Evolutionary conservation across 495 filamentous ascomycete genomes (phyloP).

Genomic region (Tuber calosporum): DNA sequence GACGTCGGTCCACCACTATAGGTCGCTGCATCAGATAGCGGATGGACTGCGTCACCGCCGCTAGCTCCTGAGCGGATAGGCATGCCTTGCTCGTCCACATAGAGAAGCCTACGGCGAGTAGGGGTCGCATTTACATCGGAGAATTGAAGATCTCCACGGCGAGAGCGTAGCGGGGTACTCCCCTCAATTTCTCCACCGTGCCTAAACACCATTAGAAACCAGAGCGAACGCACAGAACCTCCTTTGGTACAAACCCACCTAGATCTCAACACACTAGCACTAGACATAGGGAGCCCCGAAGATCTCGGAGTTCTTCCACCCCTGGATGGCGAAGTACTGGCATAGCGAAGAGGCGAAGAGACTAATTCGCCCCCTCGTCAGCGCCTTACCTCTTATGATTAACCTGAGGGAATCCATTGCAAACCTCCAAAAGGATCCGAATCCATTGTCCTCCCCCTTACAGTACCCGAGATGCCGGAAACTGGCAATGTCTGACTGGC

Average conservation of each 20-base stretch:
- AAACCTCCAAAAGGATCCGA: conserved; percentile 30
- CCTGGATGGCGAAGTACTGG: conserved; percentile 38
- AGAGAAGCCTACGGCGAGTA: conserved; percentile 38
- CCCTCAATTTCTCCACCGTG: conserved; percentile 12
- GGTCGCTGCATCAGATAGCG: conserved; percentile 37
- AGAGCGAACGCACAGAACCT: not conserved
- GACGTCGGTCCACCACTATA: conserved; percentile 54
- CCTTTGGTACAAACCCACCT: not conserved
- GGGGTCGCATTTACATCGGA: conserved; percentile 37
- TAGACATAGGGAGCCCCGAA: conserved; percentile 32
- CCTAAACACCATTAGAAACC: not conserved
- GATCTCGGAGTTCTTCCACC: conserved; percentile 25
- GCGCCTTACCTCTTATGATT: not conserved
- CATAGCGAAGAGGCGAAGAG: conserved; percentile 41
- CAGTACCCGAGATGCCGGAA: conserved; percentile 21
- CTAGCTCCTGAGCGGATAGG: conserved; percentile 23
- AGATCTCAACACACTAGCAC: conserved; percentile 27
- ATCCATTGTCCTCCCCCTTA: conserved; percentile 26
- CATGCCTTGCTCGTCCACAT: conserved; percentile 39
- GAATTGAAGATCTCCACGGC: conserved; percentile 41
- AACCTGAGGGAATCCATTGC: not conserved
- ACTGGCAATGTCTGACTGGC: conserved; percentile 17
- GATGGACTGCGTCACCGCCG: conserved; percentile 19
- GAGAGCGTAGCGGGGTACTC: conserved; percentile 33
- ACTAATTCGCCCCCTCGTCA: conserved; percentile 13